Percentiles rank a stretch among this genome's conserved stretches.
Conservation (phyloP, 2,329 filamentous ascomycete genomes). For the Parasarocladium wereldwijsianum region DNA sequence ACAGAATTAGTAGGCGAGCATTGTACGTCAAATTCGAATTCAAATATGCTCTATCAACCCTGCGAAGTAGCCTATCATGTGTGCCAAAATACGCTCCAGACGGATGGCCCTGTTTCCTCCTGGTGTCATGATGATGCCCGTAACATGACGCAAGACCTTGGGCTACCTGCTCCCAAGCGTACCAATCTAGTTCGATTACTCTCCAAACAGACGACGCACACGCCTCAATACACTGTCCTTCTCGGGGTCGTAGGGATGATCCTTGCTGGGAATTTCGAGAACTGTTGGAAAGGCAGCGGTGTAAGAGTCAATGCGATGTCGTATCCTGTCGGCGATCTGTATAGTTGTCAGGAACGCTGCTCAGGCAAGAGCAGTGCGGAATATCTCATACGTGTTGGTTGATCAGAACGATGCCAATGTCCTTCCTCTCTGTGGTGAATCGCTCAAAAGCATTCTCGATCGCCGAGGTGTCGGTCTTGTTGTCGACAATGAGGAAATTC, state of each 20-base stretch:
- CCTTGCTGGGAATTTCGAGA: constrained; percentile 95
- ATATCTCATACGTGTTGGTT: constrained; percentile 72
- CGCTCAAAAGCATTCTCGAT: constrained; percentile 85
- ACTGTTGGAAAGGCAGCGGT: constrained; percentile 92
- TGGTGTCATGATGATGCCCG: no score
- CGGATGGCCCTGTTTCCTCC: no score
- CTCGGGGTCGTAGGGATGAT: constrained; percentile 96
- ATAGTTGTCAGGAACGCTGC: constrained; percentile 9
- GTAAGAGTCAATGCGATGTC: constrained; percentile 79
- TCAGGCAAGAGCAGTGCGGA: not conserved
- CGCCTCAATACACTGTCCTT: constrained; percentile 94
- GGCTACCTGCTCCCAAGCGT: no score
- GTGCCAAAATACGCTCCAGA: no score
- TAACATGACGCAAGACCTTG: no score
- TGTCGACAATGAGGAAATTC: constrained; percentile 95
- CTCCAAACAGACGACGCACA: constrained; percentile 53
- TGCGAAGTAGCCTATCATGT: no score
- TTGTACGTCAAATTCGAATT: no score
- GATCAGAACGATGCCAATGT: constrained; percentile 92
- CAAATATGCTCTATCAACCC: no score
- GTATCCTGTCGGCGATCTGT: constrained; percentile 87
- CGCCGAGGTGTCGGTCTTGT: constrained; percentile 74
- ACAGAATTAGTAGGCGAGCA: no score
- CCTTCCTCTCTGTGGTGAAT: constrained; percentile 82
- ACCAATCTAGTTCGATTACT: constrained; percentile 42